A percentile compares a stretch with the other conserved stretches of the same genome.
Evolutionary conservation across 2,329 filamentous ascomycete genomes (phyloP).

Genomic region (Hypoxylon sp.): DNA sequence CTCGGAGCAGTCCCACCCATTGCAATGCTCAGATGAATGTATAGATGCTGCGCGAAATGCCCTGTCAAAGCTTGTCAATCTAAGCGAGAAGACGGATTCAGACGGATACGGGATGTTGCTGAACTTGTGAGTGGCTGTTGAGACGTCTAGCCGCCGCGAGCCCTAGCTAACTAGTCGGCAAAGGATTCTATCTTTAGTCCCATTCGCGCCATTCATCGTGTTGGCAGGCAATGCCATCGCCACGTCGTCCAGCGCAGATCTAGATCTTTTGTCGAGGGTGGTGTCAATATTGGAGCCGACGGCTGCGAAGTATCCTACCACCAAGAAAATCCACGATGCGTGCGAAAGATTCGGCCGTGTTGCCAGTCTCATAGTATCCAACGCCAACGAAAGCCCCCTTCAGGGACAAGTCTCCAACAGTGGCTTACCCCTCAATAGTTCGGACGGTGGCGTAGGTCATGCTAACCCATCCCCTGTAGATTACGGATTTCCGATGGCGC

Average conservation of each 20-base stretch:
- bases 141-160: no score
- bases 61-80: slow-evolving; percentile 31
- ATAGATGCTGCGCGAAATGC: slow-evolving; percentile 38
- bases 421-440: background rate
- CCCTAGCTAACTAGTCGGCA: no score
- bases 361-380: slow-evolving; percentile 37
- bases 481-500: slow-evolving; percentile 40
- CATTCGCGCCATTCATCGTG: slow-evolving; percentile 42
- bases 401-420: slow-evolving; percentile 14
- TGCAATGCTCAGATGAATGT: slow-evolving; percentile 42
- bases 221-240: slow-evolving; percentile 43
- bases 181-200: slow-evolving; percentile 39
- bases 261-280: slow-evolving; percentile 36
- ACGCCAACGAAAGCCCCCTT: slow-evolving; percentile 8
- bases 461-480: slow-evolving; percentile 18
- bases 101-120: slow-evolving; percentile 31
- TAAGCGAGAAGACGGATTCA: slow-evolving; percentile 22
- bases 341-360: slow-evolving; percentile 39
- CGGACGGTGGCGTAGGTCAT: background rate
- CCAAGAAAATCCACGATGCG: slow-evolving; percentile 39
- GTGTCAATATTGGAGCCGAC: slow-evolving; percentile 28
- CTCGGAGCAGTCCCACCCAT: slow-evolving; percentile 28
- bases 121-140: slow-evolving; percentile 41
- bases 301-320: slow-evolving; percentile 20
- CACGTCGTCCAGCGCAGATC: slow-evolving; percentile 36